These are phyloP conservation scores for Breviolum minutum DNA, from an alignment of 73 alveolate genomes.

Conservation along the genomic window DNA sequence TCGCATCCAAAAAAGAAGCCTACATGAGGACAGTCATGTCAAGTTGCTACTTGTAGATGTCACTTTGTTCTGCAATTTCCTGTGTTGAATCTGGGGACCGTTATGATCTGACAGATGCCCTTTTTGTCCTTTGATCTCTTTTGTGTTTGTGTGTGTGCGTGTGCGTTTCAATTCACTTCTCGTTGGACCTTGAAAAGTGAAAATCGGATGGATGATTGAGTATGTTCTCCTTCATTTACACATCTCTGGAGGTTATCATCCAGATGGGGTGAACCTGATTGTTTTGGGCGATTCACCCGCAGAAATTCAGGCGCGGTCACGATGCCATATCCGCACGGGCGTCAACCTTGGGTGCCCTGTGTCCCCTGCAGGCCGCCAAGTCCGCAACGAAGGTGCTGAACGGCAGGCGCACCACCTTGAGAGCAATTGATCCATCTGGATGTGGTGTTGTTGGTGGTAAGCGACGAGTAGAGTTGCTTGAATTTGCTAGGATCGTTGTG, in stretches of 20 bases:
- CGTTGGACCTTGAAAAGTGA: background rate
- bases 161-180: no score
- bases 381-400: conserved; percentile 79
- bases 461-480: background rate
- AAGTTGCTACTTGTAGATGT: no score
- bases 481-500: no score
- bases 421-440: background rate
- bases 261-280: conserved; percentile 75
- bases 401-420: conserved; percentile 21
- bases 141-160: no score
- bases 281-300: conserved; percentile 83
- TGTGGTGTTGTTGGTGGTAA: background rate
- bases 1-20: no score
- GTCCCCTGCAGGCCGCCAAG: conserved; percentile 35
- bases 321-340: background rate
- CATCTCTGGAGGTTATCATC: conserved; percentile 49
- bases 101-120: no score
- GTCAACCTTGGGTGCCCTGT: background rate
- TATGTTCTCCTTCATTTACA: background rate
- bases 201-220: background rate
- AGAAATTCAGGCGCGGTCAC: conserved; percentile 51
- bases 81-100: no score
- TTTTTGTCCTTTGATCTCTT: no score
- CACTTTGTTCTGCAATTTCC: no score
- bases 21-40: no score